Conservation (phyloP, 2,329 filamentous ascomycete genomes). For the Rhexocercosporidium sp. region DNA sequence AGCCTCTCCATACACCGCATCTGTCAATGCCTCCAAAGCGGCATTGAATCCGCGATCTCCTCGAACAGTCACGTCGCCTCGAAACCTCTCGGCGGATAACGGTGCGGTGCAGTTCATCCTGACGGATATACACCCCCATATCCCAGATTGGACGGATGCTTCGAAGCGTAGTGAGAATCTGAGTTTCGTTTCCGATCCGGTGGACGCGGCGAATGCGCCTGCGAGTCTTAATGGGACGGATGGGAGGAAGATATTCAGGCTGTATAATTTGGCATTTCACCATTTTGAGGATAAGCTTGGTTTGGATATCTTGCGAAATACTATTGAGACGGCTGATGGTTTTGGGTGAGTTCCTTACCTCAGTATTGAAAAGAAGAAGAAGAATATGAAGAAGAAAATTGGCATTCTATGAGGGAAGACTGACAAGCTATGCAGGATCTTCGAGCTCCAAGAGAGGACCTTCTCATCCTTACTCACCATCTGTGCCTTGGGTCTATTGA, state of each 20-base stretch:
- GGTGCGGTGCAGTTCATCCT: slow-evolving; percentile 61
- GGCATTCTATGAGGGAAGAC: background rate
- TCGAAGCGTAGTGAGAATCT: slow-evolving; percentile 59
- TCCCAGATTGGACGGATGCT: slow-evolving; percentile 62
- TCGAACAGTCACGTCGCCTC: slow-evolving; percentile 9
- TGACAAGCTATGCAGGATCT: slow-evolving; percentile 52
- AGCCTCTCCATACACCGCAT: slow-evolving; percentile 36
- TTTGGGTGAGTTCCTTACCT: slow-evolving; percentile 55
- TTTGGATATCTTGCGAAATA: slow-evolving; percentile 64
- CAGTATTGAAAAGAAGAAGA: background rate
- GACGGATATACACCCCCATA: slow-evolving; percentile 69
- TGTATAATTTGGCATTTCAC: slow-evolving; percentile 79
- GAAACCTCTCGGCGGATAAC: slow-evolving; percentile 20
- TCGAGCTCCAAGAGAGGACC: slow-evolving; percentile 74
- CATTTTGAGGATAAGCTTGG: slow-evolving; percentile 73
- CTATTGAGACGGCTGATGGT: slow-evolving; percentile 66
- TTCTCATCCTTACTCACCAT: slow-evolving; percentile 59
- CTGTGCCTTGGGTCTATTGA: slow-evolving; percentile 56
- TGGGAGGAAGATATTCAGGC: slow-evolving; percentile 63
- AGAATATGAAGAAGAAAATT: background rate
- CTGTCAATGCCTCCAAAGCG: slow-evolving; percentile 20
- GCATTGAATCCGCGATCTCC: slow-evolving; percentile 36
- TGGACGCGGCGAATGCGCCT: slow-evolving; percentile 70
- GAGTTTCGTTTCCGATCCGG: slow-evolving; percentile 61
- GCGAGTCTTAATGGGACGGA: slow-evolving; percentile 49